Evolutionary conservation across 768 basidiomycete genomes (phyloP).

Genomic region (Trametes sanguinea): DNA sequence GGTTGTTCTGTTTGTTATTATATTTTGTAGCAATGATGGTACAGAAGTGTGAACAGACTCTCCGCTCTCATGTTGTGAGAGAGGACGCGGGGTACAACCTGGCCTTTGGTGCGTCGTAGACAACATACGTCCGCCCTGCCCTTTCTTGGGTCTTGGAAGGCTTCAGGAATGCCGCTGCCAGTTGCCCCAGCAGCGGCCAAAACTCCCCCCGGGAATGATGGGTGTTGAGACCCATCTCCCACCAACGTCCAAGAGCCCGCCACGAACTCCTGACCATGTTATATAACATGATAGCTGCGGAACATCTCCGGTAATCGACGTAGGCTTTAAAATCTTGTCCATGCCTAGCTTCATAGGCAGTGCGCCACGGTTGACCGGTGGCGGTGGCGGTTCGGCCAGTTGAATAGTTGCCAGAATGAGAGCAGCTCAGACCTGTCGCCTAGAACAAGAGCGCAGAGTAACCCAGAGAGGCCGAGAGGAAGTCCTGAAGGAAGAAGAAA

Average conservation of each 20-base stretch:
- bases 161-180: conserved; percentile 18
- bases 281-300: neutral
- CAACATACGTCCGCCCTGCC: conserved; percentile 23
- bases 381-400: too few relatives aligned
- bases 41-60: conserved; percentile 3
- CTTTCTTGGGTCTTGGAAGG: conserved; percentile 11
- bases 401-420: too few relatives aligned
- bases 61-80: conserved; percentile 16
- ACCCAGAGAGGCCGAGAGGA: too few relatives aligned
- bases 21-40: conserved; percentile 8
- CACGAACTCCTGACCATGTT: conserved; percentile 11
- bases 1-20: neutral
- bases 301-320: too few relatives aligned
- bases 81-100: conserved; percentile 25
- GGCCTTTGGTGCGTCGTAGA: conserved; percentile 22
- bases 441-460: too few relatives aligned
- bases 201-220: conserved; percentile 18
- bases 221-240: conserved; percentile 6
- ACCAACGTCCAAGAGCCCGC: conserved; percentile 18
- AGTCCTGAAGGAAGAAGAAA: neutral
- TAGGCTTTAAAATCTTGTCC: too few relatives aligned
- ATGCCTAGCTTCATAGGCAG: too few relatives aligned
- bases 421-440: too few relatives aligned
- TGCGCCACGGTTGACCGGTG: too few relatives aligned
- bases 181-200: conserved; percentile 22